Conservation (phyloP, 768 basidiomycete species). For the Mycena sanguinolenta region DNA sequence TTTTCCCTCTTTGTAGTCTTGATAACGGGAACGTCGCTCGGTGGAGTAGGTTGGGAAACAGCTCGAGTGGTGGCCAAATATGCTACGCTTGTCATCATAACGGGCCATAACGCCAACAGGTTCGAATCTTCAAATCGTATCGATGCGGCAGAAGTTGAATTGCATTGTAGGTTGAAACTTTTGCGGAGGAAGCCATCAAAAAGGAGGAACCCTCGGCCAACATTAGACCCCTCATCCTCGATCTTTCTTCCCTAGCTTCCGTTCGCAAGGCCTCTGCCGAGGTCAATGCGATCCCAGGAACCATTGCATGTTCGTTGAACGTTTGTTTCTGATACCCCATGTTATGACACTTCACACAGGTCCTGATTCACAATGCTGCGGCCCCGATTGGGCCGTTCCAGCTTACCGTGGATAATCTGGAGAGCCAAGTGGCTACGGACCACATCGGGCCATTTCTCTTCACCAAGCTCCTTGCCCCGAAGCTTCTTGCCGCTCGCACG, state of each 20-base stretch:
- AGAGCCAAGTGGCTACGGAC: conserved; percentile 1
- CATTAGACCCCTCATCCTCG: not conserved
- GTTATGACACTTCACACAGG: not conserved
- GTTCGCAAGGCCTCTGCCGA: conserved; percentile 13
- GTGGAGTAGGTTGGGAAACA: conserved; percentile 5
- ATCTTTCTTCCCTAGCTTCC: conserved; percentile 7
- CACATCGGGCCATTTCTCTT: not conserved
- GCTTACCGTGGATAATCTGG: conserved; percentile 10
- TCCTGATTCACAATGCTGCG: conserved; percentile 15
- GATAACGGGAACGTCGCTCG: conserved; percentile 10
- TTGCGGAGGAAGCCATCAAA: not conserved
- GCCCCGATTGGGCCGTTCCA: conserved; percentile 8
- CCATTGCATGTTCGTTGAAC: conserved; percentile 10
- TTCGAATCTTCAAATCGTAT: not conserved
- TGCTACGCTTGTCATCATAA: not conserved
- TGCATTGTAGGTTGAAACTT: conserved; percentile 16
- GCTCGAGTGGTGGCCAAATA: conserved; percentile 9
- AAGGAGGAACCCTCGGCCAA: not conserved
- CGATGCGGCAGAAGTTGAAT: no score
- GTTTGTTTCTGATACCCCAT: not conserved
- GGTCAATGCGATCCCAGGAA: conserved; percentile 7
- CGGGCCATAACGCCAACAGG: not conserved
- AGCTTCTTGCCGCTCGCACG: not conserved
- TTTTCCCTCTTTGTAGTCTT: no score
- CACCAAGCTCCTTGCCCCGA: not conserved